phyloP scores from a whole-genome alignment of 2,329 filamentous ascomycete genomes.

The Pezicula radicicola region DNA sequence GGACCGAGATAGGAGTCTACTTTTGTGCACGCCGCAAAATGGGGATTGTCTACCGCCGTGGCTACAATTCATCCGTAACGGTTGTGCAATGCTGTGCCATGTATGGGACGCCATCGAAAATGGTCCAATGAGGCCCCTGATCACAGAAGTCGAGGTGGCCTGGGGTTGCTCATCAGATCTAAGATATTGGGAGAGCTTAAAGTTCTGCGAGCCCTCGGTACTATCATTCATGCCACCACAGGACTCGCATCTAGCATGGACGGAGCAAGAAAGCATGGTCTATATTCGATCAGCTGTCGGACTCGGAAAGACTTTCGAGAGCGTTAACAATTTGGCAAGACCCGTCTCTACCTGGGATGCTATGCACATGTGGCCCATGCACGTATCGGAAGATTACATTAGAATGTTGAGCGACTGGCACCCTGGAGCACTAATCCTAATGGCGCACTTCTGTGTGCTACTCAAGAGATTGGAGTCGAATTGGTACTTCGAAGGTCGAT shows the following conservation, averaged over 20 bases:
- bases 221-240: constrained; percentile 1
- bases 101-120: constrained; percentile 10
- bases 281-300: constrained; percentile 10
- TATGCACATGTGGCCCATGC: constrained; percentile 15
- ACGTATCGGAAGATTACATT: constrained; percentile 9
- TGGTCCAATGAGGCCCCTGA: constrained; percentile 8
- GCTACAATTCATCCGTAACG: constrained; percentile 14
- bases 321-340: constrained; percentile 1
- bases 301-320: constrained; percentile 11
- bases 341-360: constrained; percentile 15
- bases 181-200: constrained; percentile 1
- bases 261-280: constrained; percentile 2
- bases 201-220: background rate
- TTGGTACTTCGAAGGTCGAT: constrained; percentile 16
- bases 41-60: constrained; percentile 10
- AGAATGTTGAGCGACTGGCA: constrained; percentile 7
- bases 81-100: constrained; percentile 14
- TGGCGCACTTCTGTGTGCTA: constrained; percentile 20
- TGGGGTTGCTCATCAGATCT: background rate
- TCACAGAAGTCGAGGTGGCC: background rate
- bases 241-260: constrained; percentile 2
- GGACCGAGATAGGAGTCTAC: constrained; percentile 13
- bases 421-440: constrained; percentile 13
- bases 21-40: background rate
- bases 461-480: constrained; percentile 11